Percentiles rank a stretch among this genome's conserved stretches.
These are phyloP conservation scores for Acacia concinna DNA, from an alignment of 331 rosid species.

Conservation along the genomic window DNA sequence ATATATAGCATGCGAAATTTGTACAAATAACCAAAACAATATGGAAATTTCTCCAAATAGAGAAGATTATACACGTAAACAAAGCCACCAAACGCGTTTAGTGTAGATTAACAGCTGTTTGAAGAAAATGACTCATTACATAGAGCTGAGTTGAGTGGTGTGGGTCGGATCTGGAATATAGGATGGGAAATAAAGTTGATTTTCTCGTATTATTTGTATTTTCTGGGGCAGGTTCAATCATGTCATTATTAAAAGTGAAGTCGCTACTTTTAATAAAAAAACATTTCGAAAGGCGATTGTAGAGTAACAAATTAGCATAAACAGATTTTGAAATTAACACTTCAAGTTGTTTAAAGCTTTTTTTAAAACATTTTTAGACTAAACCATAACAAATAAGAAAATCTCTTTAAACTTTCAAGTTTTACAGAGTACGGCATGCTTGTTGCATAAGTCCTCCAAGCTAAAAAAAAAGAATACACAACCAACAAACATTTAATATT, in stretches of 20 bases:
- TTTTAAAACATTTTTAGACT: background rate
- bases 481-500: too few species aligned
- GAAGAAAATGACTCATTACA: background rate
- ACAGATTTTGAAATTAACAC: background rate
- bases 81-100: too few species aligned
- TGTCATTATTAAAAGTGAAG: background rate
- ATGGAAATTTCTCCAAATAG: too few species aligned
- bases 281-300: background rate
- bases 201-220: background rate
- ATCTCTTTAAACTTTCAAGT: background rate
- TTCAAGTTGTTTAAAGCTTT: background rate
- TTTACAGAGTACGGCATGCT: background rate
- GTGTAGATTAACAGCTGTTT: too few species aligned
- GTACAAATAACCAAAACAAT: too few species aligned
- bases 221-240: background rate
- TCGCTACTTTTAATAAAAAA: background rate
- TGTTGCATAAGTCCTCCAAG: too few species aligned
- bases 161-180: background rate
- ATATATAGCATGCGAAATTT: too few species aligned
- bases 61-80: too few species aligned
- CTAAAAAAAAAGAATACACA: too few species aligned
- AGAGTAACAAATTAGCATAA: background rate
- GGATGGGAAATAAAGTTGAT: background rate
- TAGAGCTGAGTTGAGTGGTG: background rate
- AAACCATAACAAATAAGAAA: too few species aligned